Conservation (phyloP, 495 filamentous ascomycete species). For the Staphylotrichum longicolle region DNA sequence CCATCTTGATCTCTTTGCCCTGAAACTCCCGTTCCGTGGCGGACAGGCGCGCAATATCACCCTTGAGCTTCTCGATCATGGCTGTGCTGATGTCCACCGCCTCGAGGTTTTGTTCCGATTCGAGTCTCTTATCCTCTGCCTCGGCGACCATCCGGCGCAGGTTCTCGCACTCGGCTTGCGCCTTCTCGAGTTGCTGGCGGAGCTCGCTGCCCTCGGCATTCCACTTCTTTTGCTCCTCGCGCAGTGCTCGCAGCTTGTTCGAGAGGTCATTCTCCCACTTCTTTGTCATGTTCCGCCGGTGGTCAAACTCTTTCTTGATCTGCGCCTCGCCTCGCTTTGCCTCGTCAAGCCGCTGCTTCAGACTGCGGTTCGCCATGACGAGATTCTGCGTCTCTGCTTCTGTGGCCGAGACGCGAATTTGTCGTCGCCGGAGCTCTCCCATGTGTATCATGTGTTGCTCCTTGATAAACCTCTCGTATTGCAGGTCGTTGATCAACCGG, state of each 20-base stretch:
- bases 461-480: conserved; percentile 73
- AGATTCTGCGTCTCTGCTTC: conserved; percentile 76
- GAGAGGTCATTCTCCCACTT: conserved; percentile 68
- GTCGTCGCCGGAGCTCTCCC: conserved; percentile 63
- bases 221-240: conserved; percentile 69
- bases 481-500: conserved; percentile 68
- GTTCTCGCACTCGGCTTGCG: conserved; percentile 51
- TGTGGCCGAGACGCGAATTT: conserved; percentile 64
- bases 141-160: conserved; percentile 58
- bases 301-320: conserved; percentile 62
- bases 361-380: conserved; percentile 66
- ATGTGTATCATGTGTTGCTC: conserved; percentile 73
- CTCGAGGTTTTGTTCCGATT: conserved; percentile 57
- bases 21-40: conserved; percentile 56
- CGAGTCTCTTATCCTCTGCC: conserved; percentile 59
- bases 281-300: conserved; percentile 61
- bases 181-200: conserved; percentile 51
- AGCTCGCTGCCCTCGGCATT: conserved; percentile 51
- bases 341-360: conserved; percentile 65
- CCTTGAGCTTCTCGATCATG: conserved; percentile 57
- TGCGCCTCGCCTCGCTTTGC: conserved; percentile 61
- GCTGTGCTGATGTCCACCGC: conserved; percentile 57
- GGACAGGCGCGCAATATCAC: conserved; percentile 57
- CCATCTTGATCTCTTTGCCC: conserved; percentile 54
- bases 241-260: conserved; percentile 55